Evolutionary conservation across 192 early-diverging fungal genomes (phyloP).

Genomic region (Podila minutissima): DNA sequence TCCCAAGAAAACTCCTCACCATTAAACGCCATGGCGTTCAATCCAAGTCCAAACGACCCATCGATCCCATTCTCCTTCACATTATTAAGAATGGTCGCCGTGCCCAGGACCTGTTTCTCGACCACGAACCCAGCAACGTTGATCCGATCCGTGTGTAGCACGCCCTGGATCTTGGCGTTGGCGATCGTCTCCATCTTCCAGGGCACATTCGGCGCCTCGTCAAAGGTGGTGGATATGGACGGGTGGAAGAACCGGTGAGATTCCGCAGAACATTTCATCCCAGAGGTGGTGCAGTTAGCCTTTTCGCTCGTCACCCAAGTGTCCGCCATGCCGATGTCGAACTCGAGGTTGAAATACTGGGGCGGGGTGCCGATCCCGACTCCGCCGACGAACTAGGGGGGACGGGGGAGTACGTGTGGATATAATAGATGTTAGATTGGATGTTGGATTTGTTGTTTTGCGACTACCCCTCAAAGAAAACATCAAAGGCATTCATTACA

Average conservation of each 20-base stretch:
- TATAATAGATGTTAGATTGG: neutral
- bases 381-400: conserved; percentile 52
- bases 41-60: conserved; percentile 65
- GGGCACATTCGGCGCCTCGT: conserved; percentile 1
- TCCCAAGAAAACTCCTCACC: conserved; percentile 3
- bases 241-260: conserved; percentile 14
- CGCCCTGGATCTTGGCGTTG: conserved; percentile 30
- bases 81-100: conserved; percentile 60
- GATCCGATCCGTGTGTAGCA: conserved; percentile 52
- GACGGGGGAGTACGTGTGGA: neutral
- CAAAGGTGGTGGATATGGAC: conserved; percentile 10
- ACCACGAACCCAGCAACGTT: conserved; percentile 59
- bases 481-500: neutral
- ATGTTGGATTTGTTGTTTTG: neutral
- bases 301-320: conserved; percentile 58
- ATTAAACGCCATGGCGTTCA: conserved; percentile 6
- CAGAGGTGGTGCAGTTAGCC: conserved; percentile 3
- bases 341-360: conserved; percentile 64
- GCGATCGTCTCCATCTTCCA: conserved; percentile 46
- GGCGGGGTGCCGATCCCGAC: conserved; percentile 72
- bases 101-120: conserved; percentile 63
- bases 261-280: conserved; percentile 12
- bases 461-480: neutral
- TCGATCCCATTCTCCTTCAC: conserved; percentile 58
- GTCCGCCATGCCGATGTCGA: conserved; percentile 73